Evolutionary conservation across 345 rosid species (phyloP).

Genomic region (Durio zibethinus): DNA sequence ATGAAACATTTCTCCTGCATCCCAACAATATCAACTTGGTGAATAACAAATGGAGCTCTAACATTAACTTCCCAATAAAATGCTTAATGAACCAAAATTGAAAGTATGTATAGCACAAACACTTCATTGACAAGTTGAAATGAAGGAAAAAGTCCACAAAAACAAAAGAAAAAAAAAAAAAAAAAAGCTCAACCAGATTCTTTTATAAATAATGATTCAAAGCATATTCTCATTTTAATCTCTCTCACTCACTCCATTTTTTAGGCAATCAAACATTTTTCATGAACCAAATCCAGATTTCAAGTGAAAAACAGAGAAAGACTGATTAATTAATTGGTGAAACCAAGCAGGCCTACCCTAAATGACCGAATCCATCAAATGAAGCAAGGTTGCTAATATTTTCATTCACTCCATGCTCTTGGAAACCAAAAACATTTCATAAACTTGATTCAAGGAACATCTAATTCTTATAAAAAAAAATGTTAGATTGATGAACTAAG

Average conservation of each 20-base stretch:
- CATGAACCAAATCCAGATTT: background rate
- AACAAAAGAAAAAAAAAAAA: no score
- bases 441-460: conserved; percentile 2
- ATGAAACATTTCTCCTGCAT: background rate
- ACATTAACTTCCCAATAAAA: background rate
- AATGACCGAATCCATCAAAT: background rate
- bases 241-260: background rate
- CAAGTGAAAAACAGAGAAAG: background rate
- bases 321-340: background rate
- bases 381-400: background rate
- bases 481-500: background rate
- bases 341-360: background rate
- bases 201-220: background rate
- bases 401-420: background rate
- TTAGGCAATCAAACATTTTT: background rate
- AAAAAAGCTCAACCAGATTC: background rate
- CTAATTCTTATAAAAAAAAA: background rate
- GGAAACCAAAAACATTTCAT: background rate
- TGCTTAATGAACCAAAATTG: background rate
- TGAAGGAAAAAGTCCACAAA: background rate
- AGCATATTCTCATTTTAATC: background rate
- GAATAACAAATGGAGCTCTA: background rate
- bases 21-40: background rate
- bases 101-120: background rate
- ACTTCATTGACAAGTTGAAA: background rate